Evolutionary conservation across 1,284 basidiomycete genomes (phyloP).

Genomic region (Austroboletus niveus): DNA sequence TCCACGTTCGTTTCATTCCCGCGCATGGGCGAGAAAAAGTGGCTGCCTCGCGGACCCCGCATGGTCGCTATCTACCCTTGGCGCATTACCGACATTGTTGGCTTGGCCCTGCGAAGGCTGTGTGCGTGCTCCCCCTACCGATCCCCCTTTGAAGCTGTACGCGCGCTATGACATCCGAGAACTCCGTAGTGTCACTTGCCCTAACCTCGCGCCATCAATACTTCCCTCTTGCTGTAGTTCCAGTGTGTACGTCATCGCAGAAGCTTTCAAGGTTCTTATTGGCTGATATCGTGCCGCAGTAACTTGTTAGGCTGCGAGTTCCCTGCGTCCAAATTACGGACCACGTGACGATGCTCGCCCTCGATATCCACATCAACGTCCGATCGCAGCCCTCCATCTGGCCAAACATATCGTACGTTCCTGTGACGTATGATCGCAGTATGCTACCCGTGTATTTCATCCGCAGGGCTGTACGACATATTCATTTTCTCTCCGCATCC

Average conservation of each 20-base stretch:
- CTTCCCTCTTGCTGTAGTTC: background rate
- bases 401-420: slow-evolving; percentile 15
- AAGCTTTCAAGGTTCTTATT: background rate
- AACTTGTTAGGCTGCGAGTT: background rate
- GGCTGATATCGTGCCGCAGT: background rate
- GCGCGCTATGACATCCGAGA: slow-evolving; percentile 1
- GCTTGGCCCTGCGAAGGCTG: slow-evolving; percentile 13
- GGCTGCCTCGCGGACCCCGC: slow-evolving; percentile 29
- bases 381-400: slow-evolving; percentile 9
- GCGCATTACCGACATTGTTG: slow-evolving; percentile 21
- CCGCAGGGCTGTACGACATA: slow-evolving; percentile 2
- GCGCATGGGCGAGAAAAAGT: slow-evolving; percentile 13
- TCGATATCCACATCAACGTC: slow-evolving; percentile 19
- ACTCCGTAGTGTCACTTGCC: background rate
- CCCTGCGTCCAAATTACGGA: slow-evolving; percentile 6
- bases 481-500: slow-evolving; percentile 25
- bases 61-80: slow-evolving; percentile 21
- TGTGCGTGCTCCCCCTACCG: slow-evolving; percentile 9
- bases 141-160: slow-evolving; percentile 16
- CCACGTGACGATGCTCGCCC: slow-evolving; percentile 5
- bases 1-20: slow-evolving; percentile 32
- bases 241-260: background rate
- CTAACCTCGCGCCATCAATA: too few species aligned
- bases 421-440: slow-evolving; percentile 28
- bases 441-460: background rate